Percentiles rank a stretch among this genome's conserved stretches.
phyloP scores from a whole-genome alignment of 768 basidiomycete species.

The Hortiboletus campestris region DNA sequence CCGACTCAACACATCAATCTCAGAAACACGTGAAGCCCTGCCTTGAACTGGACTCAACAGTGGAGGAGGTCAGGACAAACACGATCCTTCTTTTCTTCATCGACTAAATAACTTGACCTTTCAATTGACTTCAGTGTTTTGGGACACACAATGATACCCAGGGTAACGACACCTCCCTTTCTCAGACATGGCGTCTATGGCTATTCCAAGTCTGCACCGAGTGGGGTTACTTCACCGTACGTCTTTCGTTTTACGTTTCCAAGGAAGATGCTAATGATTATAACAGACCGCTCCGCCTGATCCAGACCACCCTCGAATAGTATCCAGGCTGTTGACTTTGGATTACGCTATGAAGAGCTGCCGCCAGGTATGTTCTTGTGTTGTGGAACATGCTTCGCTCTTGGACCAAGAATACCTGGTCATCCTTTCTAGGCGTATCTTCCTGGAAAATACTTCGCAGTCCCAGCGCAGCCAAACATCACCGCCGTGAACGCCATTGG shows the following conservation, averaged over 20 bases:
- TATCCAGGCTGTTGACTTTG: constrained; percentile 73
- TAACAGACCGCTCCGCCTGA: constrained; percentile 72
- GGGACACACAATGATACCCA: constrained; percentile 72
- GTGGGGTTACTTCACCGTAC: constrained; percentile 91
- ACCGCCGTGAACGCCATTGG: constrained; percentile 81
- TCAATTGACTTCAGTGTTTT: constrained; percentile 61
- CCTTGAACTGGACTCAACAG: constrained; percentile 38
- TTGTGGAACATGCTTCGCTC: background rate
- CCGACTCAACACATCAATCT: background rate
- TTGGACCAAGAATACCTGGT: background rate
- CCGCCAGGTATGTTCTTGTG: constrained; percentile 44
- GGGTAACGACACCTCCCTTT: constrained; percentile 59
- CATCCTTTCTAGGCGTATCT: constrained; percentile 57
- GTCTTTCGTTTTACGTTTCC: constrained; percentile 17
- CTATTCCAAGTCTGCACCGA: constrained; percentile 89
- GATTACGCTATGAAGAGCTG: constrained; percentile 74
- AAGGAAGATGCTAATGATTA: background rate
- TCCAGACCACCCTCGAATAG: constrained; percentile 64
- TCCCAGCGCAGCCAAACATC: constrained; percentile 76
- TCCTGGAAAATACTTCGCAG: constrained; percentile 69
- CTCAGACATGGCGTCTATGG: constrained; percentile 86
- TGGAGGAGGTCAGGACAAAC: constrained; percentile 48
- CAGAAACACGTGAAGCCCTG: constrained; percentile 61
- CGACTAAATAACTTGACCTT: background rate
- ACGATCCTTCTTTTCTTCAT: background rate